A percentile compares a stretch with the other conserved stretches of the same genome.
Evolutionary conservation across 1,284 basidiomycete genomes (phyloP).

Genomic region (Sporisorium graminicola): DNA sequence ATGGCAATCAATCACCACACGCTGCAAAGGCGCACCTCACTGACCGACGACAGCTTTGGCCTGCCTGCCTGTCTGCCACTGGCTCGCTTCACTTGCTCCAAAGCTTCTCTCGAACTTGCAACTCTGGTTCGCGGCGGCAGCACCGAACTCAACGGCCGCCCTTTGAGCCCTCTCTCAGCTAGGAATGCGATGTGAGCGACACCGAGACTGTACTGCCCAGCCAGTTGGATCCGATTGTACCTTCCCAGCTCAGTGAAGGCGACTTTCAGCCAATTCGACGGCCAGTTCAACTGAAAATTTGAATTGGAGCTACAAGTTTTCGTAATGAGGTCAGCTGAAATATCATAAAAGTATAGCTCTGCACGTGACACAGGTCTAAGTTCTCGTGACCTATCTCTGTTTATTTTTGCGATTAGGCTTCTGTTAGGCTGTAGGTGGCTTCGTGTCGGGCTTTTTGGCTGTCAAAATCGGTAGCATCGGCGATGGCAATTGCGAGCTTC

Average conservation of each 20-base stretch:
- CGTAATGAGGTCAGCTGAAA: neutral
- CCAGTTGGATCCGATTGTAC: neutral
- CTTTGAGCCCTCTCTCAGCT: neutral
- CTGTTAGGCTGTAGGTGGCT: neutral
- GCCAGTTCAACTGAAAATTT: neutral
- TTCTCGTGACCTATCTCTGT: neutral
- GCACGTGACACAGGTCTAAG: constrained; percentile 17
- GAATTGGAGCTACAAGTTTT: neutral
- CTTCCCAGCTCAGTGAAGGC: neutral
- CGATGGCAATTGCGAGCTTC: neutral
- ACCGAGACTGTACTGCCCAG: constrained; percentile 13
- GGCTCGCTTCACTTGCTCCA: neutral
- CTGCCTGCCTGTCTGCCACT: neutral
- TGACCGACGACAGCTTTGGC: neutral
- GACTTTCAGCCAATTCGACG: neutral
- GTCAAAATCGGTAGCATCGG: neutral
- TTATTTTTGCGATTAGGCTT: neutral
- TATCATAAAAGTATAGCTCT: constrained; percentile 13
- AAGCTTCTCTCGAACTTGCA: neutral
- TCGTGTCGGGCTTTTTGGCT: neutral
- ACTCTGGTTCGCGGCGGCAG: neutral
- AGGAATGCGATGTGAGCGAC: neutral
- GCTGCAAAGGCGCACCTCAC: constrained; percentile 14
- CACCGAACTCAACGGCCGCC: neutral
- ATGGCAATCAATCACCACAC: constrained; percentile 23